A percentile compares a stretch with the other conserved stretches of the same genome.
These are phyloP conservation scores for Bonnemaisonia californica DNA, from an alignment of 31 red algal species.

Conservation along the genomic window DNA sequence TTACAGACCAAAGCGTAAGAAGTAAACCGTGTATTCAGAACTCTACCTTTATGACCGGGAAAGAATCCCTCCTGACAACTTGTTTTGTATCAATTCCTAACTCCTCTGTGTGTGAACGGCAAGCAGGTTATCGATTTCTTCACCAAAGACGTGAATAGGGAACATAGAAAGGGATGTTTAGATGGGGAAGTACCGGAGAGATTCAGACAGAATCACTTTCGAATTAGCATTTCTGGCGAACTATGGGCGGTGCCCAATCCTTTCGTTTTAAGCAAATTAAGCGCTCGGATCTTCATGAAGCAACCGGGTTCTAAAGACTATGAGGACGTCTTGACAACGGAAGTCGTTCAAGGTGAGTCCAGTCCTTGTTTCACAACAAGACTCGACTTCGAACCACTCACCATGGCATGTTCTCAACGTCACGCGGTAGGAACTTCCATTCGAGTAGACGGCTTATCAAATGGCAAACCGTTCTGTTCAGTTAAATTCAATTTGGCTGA, in stretches of 20 bases:
- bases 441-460: constrained; percentile 32
- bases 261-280: constrained; percentile 6
- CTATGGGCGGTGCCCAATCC: constrained; percentile 25
- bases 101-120: too few species aligned
- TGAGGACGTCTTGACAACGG: constrained; percentile 30
- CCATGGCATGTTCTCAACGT: constrained; percentile 32
- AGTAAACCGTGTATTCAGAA: too few species aligned
- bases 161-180: constrained; percentile 4
- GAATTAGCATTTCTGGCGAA: constrained; percentile 25
- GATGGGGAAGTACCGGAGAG: constrained; percentile 43
- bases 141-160: constrained; percentile 11
- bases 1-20: background rate
- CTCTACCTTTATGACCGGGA: too few species aligned
- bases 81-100: too few species aligned
- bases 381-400: constrained; percentile 20
- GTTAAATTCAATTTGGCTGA: constrained; percentile 22
- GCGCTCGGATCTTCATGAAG: constrained; percentile 19
- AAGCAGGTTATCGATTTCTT: constrained; percentile 43
- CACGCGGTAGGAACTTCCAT: constrained; percentile 23
- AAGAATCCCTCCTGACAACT: too few species aligned
- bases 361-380: constrained; percentile 34
- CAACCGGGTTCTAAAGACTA: constrained; percentile 1
- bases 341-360: constrained; percentile 15
- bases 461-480: constrained; percentile 5
- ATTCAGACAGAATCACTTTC: constrained; percentile 36